phyloP scores from a whole-genome alignment of 345 rosid genomes.

The Kandelia obovata region DNA sequence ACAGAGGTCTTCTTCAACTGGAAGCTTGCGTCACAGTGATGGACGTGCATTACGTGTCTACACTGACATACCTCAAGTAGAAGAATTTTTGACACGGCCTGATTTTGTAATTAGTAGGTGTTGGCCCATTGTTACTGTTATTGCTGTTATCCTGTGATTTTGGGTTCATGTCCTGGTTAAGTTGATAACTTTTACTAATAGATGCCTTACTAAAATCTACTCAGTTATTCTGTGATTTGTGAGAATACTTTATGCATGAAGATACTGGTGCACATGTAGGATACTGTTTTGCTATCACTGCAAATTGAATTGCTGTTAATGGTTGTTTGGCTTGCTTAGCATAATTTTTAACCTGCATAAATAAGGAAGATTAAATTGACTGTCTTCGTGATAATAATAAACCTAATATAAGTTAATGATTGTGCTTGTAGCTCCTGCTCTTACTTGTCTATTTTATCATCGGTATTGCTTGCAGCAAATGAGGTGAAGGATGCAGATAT shows the following conservation, averaged over 20 bases:
- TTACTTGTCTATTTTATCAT: neutral
- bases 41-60: conserved; percentile 55
- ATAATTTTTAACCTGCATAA: neutral
- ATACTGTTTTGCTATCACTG: too few species aligned
- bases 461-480: conserved; percentile 45
- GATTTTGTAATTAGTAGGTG: conserved; percentile 80
- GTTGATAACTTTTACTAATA: too few species aligned
- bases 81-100: conserved; percentile 72
- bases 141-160: neutral
- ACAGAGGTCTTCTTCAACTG: conserved; percentile 29
- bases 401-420: neutral
- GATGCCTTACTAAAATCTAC: too few species aligned
- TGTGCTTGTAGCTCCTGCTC: neutral
- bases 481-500: conserved; percentile 83
- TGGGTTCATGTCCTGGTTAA: neutral
- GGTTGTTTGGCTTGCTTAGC: too few species aligned
- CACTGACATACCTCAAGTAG: conserved; percentile 90
- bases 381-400: neutral
- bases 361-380: neutral
- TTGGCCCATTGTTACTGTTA: conserved; percentile 5
- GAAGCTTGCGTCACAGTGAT: conserved; percentile 39
- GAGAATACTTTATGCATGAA: too few species aligned
- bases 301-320: too few species aligned
- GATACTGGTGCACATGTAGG: too few species aligned
- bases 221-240: too few species aligned